Evolutionary conservation across 2,329 filamentous ascomycete species (phyloP), one percentile per base, ranked within the genome.

Genomic region (Dothidotthia symphoricarpi): DNA sequence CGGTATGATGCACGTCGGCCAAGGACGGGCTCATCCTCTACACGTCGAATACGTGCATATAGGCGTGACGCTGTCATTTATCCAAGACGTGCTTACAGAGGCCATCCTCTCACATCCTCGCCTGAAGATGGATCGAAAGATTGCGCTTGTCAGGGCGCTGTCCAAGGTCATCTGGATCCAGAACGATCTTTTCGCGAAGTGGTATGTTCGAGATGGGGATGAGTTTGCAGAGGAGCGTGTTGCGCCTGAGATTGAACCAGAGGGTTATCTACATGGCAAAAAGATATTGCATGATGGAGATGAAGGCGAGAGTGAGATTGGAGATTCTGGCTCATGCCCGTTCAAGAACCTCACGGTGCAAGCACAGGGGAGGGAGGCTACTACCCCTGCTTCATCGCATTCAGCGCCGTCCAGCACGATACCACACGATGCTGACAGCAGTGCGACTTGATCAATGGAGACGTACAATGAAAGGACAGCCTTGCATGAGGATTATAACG

Each of bases 141-240:
- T 85, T 13, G 82, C 79, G 15, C 75, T 91, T 4, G 76, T 90
- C 31, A 86, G 84, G 61, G 86, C 87, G 1, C 72, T 91, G 15
- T 81, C 81, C 46, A 91, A 93, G 64, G 82, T 91, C 16, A 83
- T 91, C 49, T 91, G 86, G 86, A 89, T 91, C 51, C 87, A 91
- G 67, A 91, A 91, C 60, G 86, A 91, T 64, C 74, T 91, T 19
- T 86, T 91, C 63, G 84, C 86, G n/a, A 86, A 85, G 63, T 90
- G 85, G 83, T 86, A 88, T 55, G 78, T 86, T 24, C 74, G 77
- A 24, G 82, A 86, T 49, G 82, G 82, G 33, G 77, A 82, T 24
- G 84, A 87, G 63, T 75, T 67, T 44, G 66, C 59, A 16, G 69
- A 74, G 3, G 68, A 69, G 43, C 66, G 67, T 15, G 54, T 71